Conservation (phyloP, 306 rosid species). For the Alnus glutinosa region DNA sequence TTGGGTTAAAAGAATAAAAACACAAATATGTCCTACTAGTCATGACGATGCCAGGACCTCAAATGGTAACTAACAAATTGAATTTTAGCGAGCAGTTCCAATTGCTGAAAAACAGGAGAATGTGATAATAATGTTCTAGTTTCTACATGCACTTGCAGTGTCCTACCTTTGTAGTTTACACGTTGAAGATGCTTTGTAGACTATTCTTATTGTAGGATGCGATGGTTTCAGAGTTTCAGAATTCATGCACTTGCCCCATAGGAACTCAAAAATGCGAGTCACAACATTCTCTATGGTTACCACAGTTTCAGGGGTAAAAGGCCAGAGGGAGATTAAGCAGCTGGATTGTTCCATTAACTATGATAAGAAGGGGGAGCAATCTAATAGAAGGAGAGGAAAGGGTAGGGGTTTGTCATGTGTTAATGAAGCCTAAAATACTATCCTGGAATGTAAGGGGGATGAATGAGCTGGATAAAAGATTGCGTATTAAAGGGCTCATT, state of each 20-base stretch:
- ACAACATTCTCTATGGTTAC: conserved; percentile 11
- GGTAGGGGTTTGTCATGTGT: too few species aligned
- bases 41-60: neutral
- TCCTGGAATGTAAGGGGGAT: too few species aligned
- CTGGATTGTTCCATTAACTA: too few species aligned
- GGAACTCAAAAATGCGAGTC: neutral
- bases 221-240: neutral
- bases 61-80: neutral
- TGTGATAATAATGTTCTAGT: neutral
- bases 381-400: too few species aligned
- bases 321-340: too few species aligned
- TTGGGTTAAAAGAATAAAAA: neutral
- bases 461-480: too few species aligned
- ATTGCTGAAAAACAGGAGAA: neutral
- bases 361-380: too few species aligned
- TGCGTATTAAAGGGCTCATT: too few species aligned
- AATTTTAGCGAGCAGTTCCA: neutral
- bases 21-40: neutral
- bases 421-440: too few species aligned
- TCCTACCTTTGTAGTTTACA: neutral
- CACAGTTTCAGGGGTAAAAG: too few species aligned
- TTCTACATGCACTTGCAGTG: neutral
- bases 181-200: neutral
- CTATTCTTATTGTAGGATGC: neutral
- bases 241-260: neutral